These are phyloP conservation scores for Epichloe festucae DNA, from an alignment of 2,329 filamentous ascomycete species.

Conservation along the genomic window DNA sequence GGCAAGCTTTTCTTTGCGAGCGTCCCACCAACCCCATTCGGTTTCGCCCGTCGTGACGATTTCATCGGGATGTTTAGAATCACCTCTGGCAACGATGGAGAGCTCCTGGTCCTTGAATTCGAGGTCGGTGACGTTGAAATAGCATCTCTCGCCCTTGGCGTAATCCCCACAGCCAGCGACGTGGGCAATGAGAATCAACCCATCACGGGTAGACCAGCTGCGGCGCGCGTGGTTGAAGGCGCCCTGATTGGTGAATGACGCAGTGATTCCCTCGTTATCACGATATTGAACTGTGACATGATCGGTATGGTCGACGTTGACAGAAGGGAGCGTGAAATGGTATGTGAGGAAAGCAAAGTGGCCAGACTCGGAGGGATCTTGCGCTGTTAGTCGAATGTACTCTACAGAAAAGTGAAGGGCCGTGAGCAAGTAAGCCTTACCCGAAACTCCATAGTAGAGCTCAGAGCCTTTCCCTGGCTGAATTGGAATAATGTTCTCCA, in stretches of 20 bases:
- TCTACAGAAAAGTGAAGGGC: too few relatives aligned
- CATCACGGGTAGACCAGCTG: conserved; percentile 11
- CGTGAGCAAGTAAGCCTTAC: not conserved
- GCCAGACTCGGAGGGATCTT: conserved; percentile 12
- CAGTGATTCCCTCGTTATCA: not conserved
- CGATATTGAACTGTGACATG: conserved; percentile 9
- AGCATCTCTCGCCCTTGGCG: conserved; percentile 17
- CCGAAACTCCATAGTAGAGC: conserved; percentile 14
- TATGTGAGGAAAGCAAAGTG: conserved; percentile 16
- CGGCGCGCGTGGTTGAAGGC: conserved; percentile 12
- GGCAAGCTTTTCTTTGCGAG: not conserved
- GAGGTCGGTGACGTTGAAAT: conserved; percentile 14
- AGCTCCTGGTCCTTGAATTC: conserved; percentile 7
- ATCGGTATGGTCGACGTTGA: conserved; percentile 18
- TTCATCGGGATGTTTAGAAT: conserved; percentile 11
- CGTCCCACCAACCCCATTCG: conserved; percentile 15
- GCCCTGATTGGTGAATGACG: conserved; percentile 11
- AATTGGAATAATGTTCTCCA: conserved; percentile 13
- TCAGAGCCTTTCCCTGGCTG: conserved; percentile 9
- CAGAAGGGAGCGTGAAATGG: conserved; percentile 15
- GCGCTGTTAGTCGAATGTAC: not conserved
- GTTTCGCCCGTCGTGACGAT: conserved; percentile 12
- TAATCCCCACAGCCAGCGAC: conserved; percentile 14
- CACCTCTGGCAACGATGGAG: conserved; percentile 10
- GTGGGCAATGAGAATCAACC: conserved; percentile 15